Conservation (phyloP, 139 green algal species). For the Coelastrella sp. region DNA sequence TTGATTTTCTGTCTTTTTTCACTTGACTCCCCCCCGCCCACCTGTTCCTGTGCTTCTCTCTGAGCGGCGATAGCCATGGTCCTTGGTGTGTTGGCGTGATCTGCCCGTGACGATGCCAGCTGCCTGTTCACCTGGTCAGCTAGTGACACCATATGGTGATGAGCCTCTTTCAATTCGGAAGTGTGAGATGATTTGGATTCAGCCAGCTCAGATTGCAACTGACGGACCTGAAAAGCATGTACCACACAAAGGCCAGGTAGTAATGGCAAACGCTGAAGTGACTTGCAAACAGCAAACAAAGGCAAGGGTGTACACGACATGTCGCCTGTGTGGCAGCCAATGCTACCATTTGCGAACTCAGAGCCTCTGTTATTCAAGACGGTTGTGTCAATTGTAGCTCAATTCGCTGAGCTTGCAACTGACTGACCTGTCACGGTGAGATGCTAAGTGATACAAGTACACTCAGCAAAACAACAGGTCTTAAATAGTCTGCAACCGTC, state of each 20-base stretch:
- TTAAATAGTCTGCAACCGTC: too few relatives aligned
- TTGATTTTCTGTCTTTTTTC: too few relatives aligned
- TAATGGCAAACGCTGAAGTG: not conserved
- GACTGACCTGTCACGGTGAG: too few relatives aligned
- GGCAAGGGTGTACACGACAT: not conserved
- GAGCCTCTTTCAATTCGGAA: constrained; percentile 1
- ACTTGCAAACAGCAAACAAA: not conserved
- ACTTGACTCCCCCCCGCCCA: too few relatives aligned
- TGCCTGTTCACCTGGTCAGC: not conserved
- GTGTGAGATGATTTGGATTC: constrained; percentile 7
- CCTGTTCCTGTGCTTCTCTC: not conserved
- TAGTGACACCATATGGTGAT: not conserved
- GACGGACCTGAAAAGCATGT: not conserved
- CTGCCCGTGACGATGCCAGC: not conserved
- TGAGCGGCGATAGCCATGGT: not conserved
- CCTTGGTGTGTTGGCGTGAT: not conserved
- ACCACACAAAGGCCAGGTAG: not conserved
- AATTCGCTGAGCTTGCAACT: too few relatives aligned
- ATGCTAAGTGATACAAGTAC: too few relatives aligned
- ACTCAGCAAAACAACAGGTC: too few relatives aligned
- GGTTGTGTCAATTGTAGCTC: too few relatives aligned
- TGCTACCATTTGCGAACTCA: too few relatives aligned
- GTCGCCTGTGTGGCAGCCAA: too few relatives aligned
- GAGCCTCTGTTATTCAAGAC: too few relatives aligned
- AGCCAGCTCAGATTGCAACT: not conserved